phyloP scores from a whole-genome alignment of 495 filamentous ascomycete genomes.

The Apodospora peruviana region DNA sequence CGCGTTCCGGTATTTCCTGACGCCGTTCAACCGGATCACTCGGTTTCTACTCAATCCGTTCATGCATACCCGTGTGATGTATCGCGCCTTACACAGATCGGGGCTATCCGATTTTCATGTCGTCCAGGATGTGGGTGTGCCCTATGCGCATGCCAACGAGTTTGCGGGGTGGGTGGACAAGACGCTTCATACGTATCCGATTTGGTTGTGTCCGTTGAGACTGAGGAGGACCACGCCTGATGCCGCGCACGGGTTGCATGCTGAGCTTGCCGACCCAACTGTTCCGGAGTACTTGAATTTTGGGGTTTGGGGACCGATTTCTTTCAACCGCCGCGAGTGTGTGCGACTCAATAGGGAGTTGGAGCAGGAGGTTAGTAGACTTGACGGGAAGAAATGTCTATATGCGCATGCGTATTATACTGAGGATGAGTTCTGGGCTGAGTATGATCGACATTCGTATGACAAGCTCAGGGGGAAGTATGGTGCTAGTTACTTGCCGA shows the following conservation, averaged over 20 bases:
- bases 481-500: slow-evolving; percentile 43
- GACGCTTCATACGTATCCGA: slow-evolving; percentile 48
- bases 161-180: slow-evolving; percentile 48
- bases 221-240: slow-evolving; percentile 36
- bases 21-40: slow-evolving; percentile 51
- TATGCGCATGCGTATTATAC: slow-evolving; percentile 58
- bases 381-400: slow-evolving; percentile 64
- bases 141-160: slow-evolving; percentile 39
- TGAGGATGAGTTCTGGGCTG: slow-evolving; percentile 49
- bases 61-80: slow-evolving; percentile 60
- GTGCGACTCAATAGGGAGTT: slow-evolving; percentile 57
- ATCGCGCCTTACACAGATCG: slow-evolving; percentile 52
- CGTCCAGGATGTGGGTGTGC: slow-evolving; percentile 55
- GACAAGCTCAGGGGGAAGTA: slow-evolving; percentile 48
- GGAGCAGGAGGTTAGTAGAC: slow-evolving; percentile 55
- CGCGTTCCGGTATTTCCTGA: slow-evolving; percentile 50
- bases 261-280: neutral
- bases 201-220: slow-evolving; percentile 51
- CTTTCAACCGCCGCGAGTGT: slow-evolving; percentile 32
- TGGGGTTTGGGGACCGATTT: slow-evolving; percentile 52
- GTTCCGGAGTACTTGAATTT: slow-evolving; percentile 42
- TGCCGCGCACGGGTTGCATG: slow-evolving; percentile 41
- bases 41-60: slow-evolving; percentile 58
- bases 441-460: slow-evolving; percentile 47
- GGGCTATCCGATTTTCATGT: slow-evolving; percentile 48